phyloP scores from a whole-genome alignment of 1,139 yeast genomes.

The Kurtzmaniella natalensis region DNA sequence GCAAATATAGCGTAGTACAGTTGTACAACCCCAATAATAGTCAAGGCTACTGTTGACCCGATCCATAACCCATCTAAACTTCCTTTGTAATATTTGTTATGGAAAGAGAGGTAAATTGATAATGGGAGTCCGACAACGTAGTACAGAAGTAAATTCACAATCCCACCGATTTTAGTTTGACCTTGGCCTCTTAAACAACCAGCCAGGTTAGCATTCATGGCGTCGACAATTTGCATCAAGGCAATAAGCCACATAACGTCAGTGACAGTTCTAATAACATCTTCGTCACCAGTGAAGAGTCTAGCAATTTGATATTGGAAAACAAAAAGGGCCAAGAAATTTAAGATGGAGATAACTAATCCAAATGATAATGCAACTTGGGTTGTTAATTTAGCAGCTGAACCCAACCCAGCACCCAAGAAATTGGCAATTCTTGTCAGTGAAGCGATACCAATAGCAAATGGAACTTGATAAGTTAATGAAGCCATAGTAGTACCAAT shows the following conservation, averaged over 20 bases:
- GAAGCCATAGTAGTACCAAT: slow-evolving; percentile 55
- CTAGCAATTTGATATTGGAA: slow-evolving; percentile 36
- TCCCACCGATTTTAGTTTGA: slow-evolving; percentile 55
- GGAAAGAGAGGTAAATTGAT: slow-evolving; percentile 43
- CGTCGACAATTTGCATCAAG: slow-evolving; percentile 53
- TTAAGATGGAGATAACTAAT: slow-evolving; percentile 33
- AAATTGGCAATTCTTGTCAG: slow-evolving; percentile 58
- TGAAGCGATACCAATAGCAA: slow-evolving; percentile 58
- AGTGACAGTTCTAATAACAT: slow-evolving; percentile 38
- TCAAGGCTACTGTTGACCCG: slow-evolving; percentile 48
- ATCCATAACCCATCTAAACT: slow-evolving; percentile 51
- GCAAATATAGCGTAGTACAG: slow-evolving; percentile 39
- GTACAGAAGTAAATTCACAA: slow-evolving; percentile 49
- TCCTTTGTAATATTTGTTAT: slow-evolving; percentile 24
- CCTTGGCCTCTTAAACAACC: slow-evolving; percentile 62
- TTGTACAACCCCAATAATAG: slow-evolving; percentile 51
- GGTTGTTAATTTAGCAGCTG: slow-evolving; percentile 43
- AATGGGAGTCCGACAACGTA: slow-evolving; percentile 52
- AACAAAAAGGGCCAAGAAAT: slow-evolving; percentile 33
- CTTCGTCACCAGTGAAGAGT: slow-evolving; percentile 37
- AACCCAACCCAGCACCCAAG: slow-evolving; percentile 50
- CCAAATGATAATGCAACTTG: slow-evolving; percentile 45
- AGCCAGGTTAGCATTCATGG: slow-evolving; percentile 55
- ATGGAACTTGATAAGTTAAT: slow-evolving; percentile 49
- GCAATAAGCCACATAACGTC: slow-evolving; percentile 51